These are phyloP conservation scores for Solioccasus polychromus DNA, from an alignment of 768 basidiomycete genomes.

Conservation along the genomic window DNA sequence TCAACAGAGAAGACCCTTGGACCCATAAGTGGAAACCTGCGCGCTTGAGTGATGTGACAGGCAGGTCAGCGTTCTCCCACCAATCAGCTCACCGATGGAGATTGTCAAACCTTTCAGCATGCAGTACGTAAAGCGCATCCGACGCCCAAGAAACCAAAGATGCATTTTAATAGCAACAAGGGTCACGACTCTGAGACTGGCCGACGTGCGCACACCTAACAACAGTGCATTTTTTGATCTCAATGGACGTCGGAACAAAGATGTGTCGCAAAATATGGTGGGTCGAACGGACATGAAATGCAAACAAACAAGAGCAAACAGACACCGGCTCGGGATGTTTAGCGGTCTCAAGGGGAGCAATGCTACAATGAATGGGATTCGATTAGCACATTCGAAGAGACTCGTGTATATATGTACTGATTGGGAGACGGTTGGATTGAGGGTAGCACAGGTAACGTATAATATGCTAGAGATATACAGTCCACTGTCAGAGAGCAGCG, in stretches of 20 bases:
- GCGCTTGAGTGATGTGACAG: constrained; percentile 7
- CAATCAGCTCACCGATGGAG: constrained; percentile 4
- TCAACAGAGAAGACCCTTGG: constrained; percentile 13
- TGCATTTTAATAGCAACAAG: not conserved
- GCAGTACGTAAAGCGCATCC: constrained; percentile 9
- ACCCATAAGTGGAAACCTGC: constrained; percentile 8
- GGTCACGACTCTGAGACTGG: not conserved
- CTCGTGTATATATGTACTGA: constrained; percentile 14
- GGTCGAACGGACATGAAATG: too few species aligned
- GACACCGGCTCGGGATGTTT: not conserved
- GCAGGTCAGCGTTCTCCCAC: too few species aligned
- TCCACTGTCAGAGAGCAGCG: constrained; percentile 17
- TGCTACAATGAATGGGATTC: not conserved
- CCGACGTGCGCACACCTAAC: not conserved
- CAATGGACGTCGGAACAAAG: too few species aligned
- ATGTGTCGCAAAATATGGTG: too few species aligned
- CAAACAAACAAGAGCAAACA: too few species aligned
- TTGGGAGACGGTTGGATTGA: constrained; percentile 7
- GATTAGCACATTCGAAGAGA: constrained; percentile 11
- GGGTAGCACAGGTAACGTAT: constrained; percentile 20
- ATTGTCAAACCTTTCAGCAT: constrained; percentile 8
- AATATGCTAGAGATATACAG: constrained; percentile 22
- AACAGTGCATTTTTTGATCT: too few species aligned
- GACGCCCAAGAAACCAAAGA: not conserved
- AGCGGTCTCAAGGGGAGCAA: constrained; percentile 8